Evolutionary conservation across 441 rosid genomes (phyloP), one percentile per base, ranked within the genome.

Genomic region (Croton setiger): DNA sequence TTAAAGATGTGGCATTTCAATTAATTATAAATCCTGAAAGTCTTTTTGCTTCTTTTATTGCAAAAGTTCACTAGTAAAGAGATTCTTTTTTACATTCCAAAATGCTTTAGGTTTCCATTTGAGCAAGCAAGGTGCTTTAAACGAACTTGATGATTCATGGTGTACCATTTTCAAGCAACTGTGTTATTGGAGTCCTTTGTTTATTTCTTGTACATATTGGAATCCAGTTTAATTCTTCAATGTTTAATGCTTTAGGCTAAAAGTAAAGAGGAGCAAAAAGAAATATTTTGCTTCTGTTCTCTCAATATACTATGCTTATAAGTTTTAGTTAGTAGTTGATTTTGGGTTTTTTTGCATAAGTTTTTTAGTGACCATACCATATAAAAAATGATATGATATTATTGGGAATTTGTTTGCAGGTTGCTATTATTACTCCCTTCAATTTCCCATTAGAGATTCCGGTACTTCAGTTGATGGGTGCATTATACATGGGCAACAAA

Each of bases 371-470:
- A 65, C 21, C 55, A 60, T n/a, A n/a, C n/a, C n/a, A 55, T 52
- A 15, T 49, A 12, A 69, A 21, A 18, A 9, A 45, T 41, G 44
- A 9, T 5, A 31, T n/a, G 14, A n/a, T 70, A 41, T 47, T 18
- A 43, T 7, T 54, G 13, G 10, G 18, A 63, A 18, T 73, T 23
- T 60, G 56, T 68, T 11, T 68, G 82, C 85, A 95, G 99, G 98
- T 95, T 49, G 96, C 98, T 5, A 86, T 95, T 76, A 74, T 95
- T 67, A 95, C 99, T 55, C 99, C 99, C 33, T 94, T 95, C 83
- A 95, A 95, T 79, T 95, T 95, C 72, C 98, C 99, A 14, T 82
- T 95, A 39, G 99, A 95, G 90, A 95, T 95, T 80, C 99, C 99
- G 0, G 78, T 86, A 51, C 97, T 95, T 82, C 99, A 95, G 83